Base-by-base conservation (phyloP, 2,329 filamentous ascomycete genomes). In the Cucurbitaria berberidis region DNA sequence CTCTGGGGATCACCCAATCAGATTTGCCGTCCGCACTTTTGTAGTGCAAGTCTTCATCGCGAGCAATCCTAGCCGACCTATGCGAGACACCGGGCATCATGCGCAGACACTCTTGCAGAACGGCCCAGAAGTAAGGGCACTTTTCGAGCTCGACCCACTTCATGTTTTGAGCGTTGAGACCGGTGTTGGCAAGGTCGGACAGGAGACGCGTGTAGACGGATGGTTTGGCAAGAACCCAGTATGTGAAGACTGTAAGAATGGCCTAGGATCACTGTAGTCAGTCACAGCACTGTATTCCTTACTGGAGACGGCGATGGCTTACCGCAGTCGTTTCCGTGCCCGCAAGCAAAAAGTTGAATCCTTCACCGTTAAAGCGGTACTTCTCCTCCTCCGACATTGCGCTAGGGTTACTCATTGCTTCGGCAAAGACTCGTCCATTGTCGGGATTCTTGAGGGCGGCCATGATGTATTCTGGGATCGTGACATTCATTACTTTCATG, bases 51-150 rank as follows among this genome's bases (percentile, higher is more conserved):
- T 67, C 59, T 53, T 67, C 55, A 30, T 59, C 45, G 6, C 60
- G 57, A 38, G 63, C 57, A 42, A 64, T 62, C 46, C 60, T 47
- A 30, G 61, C 57, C 16, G 57, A 59, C 13, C 61, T 38, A 53
- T 68, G 64, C 5, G 64, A 64, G 42, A 62, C 66, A 46, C 60
- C 74, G 41, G 59, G 70, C 64, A 60, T 72, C 60, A 74, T 59
- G n/a, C 74, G 69, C 22, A 75, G 55, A 38, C 66, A 73, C 54
- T 76, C 74, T 30, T 65, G 59, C n/a, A 76, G 45, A 2, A 72
- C 51, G 24, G 70, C 73, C 48, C 64, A 65, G 40, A 74, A 63
- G 46, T 69, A 74, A 0, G 73, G 70, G 2, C 67, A 59, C 30
- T 67, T 65, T 38, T 73, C 68, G 7, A 69, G 60, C 15, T 68